Conservation (phyloP, 1,284 basidiomycete genomes). For the Moesziomyces sp. region DNA sequence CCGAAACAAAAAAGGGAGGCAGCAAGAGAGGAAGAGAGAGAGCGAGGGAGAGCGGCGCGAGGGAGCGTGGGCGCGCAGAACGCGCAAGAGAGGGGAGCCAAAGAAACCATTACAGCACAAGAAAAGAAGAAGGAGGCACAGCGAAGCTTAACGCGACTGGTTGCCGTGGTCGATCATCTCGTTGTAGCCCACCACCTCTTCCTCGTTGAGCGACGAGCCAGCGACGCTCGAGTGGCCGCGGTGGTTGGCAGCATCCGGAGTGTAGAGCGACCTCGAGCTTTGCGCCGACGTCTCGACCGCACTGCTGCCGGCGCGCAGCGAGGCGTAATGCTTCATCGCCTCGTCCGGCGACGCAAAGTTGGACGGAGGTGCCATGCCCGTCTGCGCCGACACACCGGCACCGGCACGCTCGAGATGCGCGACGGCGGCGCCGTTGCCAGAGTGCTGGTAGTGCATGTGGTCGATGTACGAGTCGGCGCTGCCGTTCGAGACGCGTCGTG, state of each 20-base stretch:
- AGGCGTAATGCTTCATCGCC: constrained; percentile 61
- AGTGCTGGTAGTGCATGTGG: constrained; percentile 46
- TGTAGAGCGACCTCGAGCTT: constrained; percentile 54
- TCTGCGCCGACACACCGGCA: constrained; percentile 28
- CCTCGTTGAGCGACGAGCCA: constrained; percentile 60
- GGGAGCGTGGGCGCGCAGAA: constrained; percentile 10
- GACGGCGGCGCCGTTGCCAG: constrained; percentile 4
- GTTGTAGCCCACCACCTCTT: constrained; percentile 65
- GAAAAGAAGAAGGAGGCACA: neutral
- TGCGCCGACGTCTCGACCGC: constrained; percentile 14
- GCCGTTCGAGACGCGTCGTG: constrained; percentile 14
- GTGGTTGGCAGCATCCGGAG: constrained; percentile 45
- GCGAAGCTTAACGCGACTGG: constrained; percentile 31
- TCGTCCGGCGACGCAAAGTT: constrained; percentile 60
- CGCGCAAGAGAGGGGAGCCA: neutral
- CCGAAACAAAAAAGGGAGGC: neutral
- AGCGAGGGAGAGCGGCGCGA: constrained; percentile 1
- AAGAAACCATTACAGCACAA: constrained; percentile 1
- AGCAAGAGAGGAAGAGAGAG: neutral
- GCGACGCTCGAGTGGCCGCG: constrained; percentile 46
- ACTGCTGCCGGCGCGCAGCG: constrained; percentile 40
- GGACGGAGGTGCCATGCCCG: constrained; percentile 59
- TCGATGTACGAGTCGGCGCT: constrained; percentile 45
- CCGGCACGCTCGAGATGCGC: neutral
- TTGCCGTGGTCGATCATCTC: constrained; percentile 60